Percentiles rank a stretch among this genome's conserved stretches.
phyloP scores from a whole-genome alignment of 208 protist species.

The Sergeia podlipaevii region DNA sequence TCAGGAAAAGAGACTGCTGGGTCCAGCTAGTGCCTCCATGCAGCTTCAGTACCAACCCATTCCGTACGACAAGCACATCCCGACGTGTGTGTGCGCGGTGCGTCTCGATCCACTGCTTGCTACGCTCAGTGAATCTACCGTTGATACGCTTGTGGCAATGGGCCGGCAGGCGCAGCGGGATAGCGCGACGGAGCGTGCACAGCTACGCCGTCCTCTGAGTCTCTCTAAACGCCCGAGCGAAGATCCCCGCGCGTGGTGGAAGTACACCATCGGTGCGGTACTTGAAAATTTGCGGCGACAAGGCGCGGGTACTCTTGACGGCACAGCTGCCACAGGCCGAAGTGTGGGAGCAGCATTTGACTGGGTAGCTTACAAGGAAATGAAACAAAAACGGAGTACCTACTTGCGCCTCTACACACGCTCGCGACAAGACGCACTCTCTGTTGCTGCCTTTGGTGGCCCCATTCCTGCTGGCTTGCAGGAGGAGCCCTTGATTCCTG shows the following conservation, averaged over 20 bases:
- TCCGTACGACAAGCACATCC: conserved; percentile 21
- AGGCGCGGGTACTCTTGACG: conserved; percentile 3
- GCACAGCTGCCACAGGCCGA: not conserved
- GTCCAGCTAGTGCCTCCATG: conserved; percentile 18
- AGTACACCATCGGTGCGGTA: conserved; percentile 49
- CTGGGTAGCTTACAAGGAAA: conserved; percentile 36
- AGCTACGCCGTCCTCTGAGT: conserved; percentile 32
- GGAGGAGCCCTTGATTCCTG: too few species aligned
- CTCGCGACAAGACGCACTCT: conserved; percentile 13
- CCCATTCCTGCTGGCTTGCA: conserved; percentile 31
- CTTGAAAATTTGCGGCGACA: conserved; percentile 23
- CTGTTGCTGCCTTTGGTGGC: conserved; percentile 28
- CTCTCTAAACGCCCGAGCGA: conserved; percentile 18
- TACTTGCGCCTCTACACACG: conserved; percentile 54
- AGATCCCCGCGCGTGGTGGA: conserved; percentile 56
- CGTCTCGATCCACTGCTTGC: conserved; percentile 17
- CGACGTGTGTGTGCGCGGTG: conserved; percentile 18
- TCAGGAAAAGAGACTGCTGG: conserved; percentile 6
- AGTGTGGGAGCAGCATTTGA: conserved; percentile 36
- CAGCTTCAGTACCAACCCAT: conserved; percentile 46
- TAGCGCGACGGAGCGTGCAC: conserved; percentile 13
- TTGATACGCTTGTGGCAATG: conserved; percentile 22
- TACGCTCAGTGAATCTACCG: conserved; percentile 5
- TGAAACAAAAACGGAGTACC: conserved; percentile 31
- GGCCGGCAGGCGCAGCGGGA: conserved; percentile 13